Conservation (phyloP, 192 early-diverging fungal genomes). For the Rhizoclosmatium globosum region DNA sequence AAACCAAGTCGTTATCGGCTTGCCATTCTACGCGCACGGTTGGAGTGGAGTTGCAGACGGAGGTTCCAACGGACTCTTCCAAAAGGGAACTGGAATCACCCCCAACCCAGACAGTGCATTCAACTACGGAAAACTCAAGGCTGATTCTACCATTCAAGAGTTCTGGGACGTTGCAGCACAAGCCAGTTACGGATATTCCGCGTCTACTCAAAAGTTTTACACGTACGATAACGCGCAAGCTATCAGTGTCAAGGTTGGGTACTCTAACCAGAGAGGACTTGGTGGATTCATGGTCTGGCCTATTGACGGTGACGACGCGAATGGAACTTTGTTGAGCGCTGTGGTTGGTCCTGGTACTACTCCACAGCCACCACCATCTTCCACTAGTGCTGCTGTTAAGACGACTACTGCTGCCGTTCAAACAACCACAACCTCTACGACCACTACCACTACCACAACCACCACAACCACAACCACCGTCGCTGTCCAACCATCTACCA, state of each 20-base stretch:
- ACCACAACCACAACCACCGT: background rate
- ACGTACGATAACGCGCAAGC: constrained; percentile 34
- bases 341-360: background rate
- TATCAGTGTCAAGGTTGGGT: constrained; percentile 21
- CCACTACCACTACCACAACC: background rate
- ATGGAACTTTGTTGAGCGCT: constrained; percentile 11
- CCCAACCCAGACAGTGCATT: background rate
- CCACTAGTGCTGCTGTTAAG: background rate
- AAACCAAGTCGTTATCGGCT: constrained; percentile 36
- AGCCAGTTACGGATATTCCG: constrained; percentile 39
- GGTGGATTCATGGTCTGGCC: constrained; percentile 28
- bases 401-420: background rate
- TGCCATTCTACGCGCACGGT: constrained; percentile 44
- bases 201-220: constrained; percentile 28
- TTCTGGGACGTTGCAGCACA: constrained; percentile 43
- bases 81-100: background rate
- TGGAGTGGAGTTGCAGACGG: background rate
- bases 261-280: constrained; percentile 8
- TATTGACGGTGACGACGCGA: constrained; percentile 22
- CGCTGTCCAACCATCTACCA: background rate
- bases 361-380: constrained; percentile 5
- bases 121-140: constrained; percentile 21
- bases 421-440: background rate
- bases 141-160: constrained; percentile 13
- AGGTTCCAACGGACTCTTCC: constrained; percentile 19